A percentile compares a stretch with the other conserved stretches of the same genome.
Conservation (phyloP, 345 rosid species). For the Linum usitatissimum region DNA sequence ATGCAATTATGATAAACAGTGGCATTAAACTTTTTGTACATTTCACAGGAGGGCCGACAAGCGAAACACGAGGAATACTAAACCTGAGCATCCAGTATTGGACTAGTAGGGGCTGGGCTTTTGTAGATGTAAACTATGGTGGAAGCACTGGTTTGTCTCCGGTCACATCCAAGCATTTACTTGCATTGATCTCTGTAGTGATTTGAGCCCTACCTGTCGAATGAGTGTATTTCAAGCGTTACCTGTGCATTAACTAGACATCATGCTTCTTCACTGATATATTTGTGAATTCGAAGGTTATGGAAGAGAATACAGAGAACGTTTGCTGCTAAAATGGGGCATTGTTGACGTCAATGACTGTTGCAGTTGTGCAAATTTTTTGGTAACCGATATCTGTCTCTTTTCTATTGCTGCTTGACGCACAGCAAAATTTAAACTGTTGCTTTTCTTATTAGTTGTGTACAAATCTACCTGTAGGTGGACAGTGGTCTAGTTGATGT, state of each 20-base stretch:
- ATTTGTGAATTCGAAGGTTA: conserved; percentile 44
- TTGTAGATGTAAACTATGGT: conserved; percentile 92
- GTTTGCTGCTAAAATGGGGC: conserved; percentile 71
- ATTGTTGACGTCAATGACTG: conserved; percentile 94
- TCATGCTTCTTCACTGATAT: neutral
- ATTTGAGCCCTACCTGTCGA: too few species aligned
- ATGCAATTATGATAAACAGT: neutral
- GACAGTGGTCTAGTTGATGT: conserved; percentile 65
- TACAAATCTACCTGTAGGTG: conserved; percentile 37
- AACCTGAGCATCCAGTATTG: conserved; percentile 75
- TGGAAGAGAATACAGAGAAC: conserved; percentile 89
- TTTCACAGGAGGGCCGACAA: conserved; percentile 83
- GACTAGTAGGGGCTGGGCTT: conserved; percentile 99
- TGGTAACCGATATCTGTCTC: conserved; percentile 36
- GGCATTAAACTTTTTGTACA: neutral
- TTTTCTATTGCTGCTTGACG: neutral
- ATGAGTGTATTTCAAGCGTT: too few species aligned
- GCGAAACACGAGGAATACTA: conserved; percentile 65
- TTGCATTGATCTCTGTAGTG: neutral
- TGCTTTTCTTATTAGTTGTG: conserved; percentile 5
- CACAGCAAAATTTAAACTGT: neutral
- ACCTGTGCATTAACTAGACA: neutral
- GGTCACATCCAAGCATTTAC: conserved; percentile 1
- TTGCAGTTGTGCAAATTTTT: conserved; percentile 79
- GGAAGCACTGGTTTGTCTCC: conserved; percentile 90